Evolutionary conservation across 2,329 filamentous ascomycete genomes (phyloP).

Genomic region (Alternaria sp.): DNA sequence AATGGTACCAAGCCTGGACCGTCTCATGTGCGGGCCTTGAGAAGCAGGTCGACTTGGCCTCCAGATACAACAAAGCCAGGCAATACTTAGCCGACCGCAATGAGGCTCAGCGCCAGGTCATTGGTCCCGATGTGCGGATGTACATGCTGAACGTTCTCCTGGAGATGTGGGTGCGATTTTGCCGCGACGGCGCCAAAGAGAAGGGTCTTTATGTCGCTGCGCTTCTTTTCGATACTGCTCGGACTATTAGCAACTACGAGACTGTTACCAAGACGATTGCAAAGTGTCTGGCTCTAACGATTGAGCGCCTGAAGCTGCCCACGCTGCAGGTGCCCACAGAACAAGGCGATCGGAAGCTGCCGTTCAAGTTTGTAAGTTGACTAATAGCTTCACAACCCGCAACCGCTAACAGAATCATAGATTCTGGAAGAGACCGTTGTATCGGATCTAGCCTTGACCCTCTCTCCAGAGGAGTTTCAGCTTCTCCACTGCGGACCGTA

Average conservation of each 20-base stretch:
- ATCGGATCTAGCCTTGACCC: constrained; percentile 45
- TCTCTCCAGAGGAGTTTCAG: constrained; percentile 66
- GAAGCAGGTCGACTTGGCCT: constrained; percentile 51
- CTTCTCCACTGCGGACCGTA: constrained; percentile 73
- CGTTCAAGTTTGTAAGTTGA: constrained; percentile 49
- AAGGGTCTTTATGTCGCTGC: constrained; percentile 42
- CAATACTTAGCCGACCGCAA: constrained; percentile 56
- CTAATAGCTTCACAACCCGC: background rate
- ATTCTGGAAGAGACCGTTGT: constrained; percentile 25
- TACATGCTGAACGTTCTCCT: constrained; percentile 59
- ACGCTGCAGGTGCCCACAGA: constrained; percentile 38
- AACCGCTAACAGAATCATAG: background rate
- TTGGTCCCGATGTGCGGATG: constrained; percentile 56
- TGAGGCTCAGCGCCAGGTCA: constrained; percentile 45
- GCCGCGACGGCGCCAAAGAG: constrained; percentile 37
- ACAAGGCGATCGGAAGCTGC: constrained; percentile 50
- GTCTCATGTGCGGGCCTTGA: constrained; percentile 56
- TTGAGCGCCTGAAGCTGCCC: constrained; percentile 51
- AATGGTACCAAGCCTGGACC: constrained; percentile 55
- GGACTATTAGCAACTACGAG: constrained; percentile 35
- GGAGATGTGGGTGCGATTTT: constrained; percentile 54
- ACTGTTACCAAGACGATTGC: constrained; percentile 40
- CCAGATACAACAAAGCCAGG: constrained; percentile 58
- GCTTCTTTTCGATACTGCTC: constrained; percentile 40
- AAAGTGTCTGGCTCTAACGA: constrained; percentile 42